Base-by-base conservation (phyloP, 768 basidiomycete genomes). In the Clitopilus hobsonii region DNA sequence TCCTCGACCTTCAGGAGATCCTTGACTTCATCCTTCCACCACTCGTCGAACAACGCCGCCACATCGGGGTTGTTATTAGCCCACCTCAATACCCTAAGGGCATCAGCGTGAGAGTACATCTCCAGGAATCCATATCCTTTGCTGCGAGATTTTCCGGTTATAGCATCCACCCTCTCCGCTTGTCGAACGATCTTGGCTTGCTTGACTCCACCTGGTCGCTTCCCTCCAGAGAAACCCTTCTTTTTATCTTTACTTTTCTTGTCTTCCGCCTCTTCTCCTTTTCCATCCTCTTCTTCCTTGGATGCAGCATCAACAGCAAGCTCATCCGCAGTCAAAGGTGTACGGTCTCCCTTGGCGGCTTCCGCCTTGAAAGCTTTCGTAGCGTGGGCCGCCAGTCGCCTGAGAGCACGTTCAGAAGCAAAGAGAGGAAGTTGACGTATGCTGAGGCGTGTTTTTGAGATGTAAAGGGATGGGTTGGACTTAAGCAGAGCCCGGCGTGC, bases 51-150 rank as follows among this genome's bases (percentile, higher is more conserved):
- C 54, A 98, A 71, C 5, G 67, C 61, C 1, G 76, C 80, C 0
- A 89, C 79, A 3, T 77, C 81, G 0, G 81, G 70, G 65, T 97
- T 95, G 65, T 93, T 94, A 73, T 98, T 99, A 24, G 91, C 88
- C 92, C 92, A 98, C 28, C 97, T 81, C 45, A 98, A 71, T 5
- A 98, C 88, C 23, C 91, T 87, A 22, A 99, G 74, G 5, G 96
- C 94, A 66, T 98, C 93, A 5, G 88, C 84, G 62, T 99, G 97
- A 24, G 75, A 81, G 49, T 84, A 74, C 81, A 97, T 82, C 74
- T 98, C 96, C 27, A 98, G 65, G 73, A 99, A 98, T 8, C 96
- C 97, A 63, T 98, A 99, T 1, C 97, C 96, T 67, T 90, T 93
- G 63, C 89, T 91, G 52, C 88, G 81, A 1, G 92, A 92, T 62